Base-by-base conservation (phyloP, 2,329 filamentous ascomycete genomes). In the Cercospora sesami region DNA sequence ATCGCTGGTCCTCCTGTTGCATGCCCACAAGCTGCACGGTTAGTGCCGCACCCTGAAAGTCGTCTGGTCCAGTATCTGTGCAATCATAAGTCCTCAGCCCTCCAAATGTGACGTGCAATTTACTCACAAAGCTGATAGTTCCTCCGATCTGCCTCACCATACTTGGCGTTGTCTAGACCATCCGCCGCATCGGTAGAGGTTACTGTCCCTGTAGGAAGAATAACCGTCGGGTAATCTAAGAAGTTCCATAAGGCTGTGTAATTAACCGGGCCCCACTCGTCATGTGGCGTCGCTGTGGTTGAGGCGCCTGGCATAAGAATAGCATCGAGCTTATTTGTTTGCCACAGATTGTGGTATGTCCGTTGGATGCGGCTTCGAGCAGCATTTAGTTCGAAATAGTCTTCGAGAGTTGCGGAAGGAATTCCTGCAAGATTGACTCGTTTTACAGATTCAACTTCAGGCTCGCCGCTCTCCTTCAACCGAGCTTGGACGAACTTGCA, bases 241-340 rank as follows among this genome's bases (percentile, higher is more conserved):
- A 73, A 57, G 30, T 74, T 74, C 71, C 72, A 74, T 16, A 69
- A 36, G 4, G 72, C 68, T 2, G 72, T 71, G n/a, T 74, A 74
- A 71, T 18, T 72, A 64, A 53, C 67, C 66, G 16, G 66, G 65
- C 51, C 68, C 67, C 5, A 73, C 71, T 69, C 71, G 70, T 28
- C 66, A 64, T 67, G 70, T 72, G 7, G 73, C 65, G 21, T 26
- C 53, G 64, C 69, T 74, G 9, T 62, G 65, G 16, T 73, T 4
- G 73, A 68, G 18, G 70, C 33, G 9, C 72, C 80, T 4, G 83
- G 81, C 61, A 80, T 81, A 21, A 88, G 60, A 0, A 87, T 73
- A 0, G 81, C 82, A 75, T 87, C 86, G 5, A 88, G 74, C 4
- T 78, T 72, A n/a, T 84, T 72, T 18, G 81, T 74, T 12, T 82